Conservation (phyloP, 192 early-diverging fungal genomes). For the Linnemannia zychae region DNA sequence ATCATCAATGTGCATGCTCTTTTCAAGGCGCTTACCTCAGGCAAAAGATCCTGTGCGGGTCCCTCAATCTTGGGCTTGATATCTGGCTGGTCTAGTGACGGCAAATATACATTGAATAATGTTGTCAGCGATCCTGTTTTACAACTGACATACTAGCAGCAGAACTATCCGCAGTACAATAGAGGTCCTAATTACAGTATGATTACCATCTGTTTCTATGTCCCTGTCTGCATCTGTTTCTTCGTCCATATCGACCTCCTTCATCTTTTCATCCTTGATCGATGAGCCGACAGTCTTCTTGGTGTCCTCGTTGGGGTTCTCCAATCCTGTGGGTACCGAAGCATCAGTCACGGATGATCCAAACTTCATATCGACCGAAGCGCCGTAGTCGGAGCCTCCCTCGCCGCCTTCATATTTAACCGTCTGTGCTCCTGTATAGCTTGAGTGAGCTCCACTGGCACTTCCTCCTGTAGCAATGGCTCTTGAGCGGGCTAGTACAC, state of each 20-base stretch:
- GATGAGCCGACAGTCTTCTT: not conserved
- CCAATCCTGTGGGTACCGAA: slow-evolving; percentile 44
- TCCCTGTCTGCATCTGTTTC: not conserved
- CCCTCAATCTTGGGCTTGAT: slow-evolving; percentile 43
- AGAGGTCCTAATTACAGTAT: not conserved
- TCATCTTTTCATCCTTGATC: slow-evolving; percentile 32
- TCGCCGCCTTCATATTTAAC: slow-evolving; percentile 31
- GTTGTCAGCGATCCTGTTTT: not conserved
- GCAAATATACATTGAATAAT: not conserved
- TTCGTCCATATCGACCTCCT: slow-evolving; percentile 27
- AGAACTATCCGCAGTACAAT: not conserved
- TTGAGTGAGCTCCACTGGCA: slow-evolving; percentile 52
- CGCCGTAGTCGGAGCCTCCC: slow-evolving; percentile 48
- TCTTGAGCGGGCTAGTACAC: slow-evolving; percentile 35
- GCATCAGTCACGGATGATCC: slow-evolving; percentile 42
- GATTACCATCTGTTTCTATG: not conserved
- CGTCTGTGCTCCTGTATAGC: slow-evolving; percentile 41
- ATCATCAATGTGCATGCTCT: not conserved
- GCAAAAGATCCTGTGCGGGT: slow-evolving; percentile 45
- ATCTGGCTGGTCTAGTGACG: slow-evolving; percentile 14
- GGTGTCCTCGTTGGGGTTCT: slow-evolving; percentile 28
- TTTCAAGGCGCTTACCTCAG: slow-evolving; percentile 14
- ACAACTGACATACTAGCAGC: not conserved
- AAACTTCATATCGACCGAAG: slow-evolving; percentile 53
- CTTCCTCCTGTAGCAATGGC: slow-evolving; percentile 23